Conservation (phyloP, 768 basidiomycete species). For the Pholiota molesta region DNA sequence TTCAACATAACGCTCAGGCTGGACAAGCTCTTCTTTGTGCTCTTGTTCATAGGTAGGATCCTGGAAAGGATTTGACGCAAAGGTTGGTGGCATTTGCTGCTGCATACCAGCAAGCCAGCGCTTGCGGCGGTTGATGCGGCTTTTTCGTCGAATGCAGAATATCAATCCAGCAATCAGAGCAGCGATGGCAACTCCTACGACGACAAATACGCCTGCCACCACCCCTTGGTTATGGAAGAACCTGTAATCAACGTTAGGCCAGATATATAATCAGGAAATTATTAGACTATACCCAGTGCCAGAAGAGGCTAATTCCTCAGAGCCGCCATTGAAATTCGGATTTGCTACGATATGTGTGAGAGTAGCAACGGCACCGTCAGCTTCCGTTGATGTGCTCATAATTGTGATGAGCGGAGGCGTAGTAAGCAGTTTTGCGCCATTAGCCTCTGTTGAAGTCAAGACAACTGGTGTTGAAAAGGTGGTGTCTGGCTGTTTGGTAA, state of each 20-base stretch:
- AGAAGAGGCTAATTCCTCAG: constrained; percentile 8
- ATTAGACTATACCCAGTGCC: constrained; percentile 15
- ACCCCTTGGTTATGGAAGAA: constrained; percentile 71
- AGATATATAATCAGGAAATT: background rate
- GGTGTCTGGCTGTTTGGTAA: constrained; percentile 20
- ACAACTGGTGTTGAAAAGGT: constrained; percentile 39
- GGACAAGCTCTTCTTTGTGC: constrained; percentile 15
- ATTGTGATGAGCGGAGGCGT: constrained; percentile 52
- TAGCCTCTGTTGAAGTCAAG: constrained; percentile 40
- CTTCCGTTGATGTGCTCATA: constrained; percentile 45
- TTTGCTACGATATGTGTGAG: constrained; percentile 58
- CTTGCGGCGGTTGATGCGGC: constrained; percentile 36
- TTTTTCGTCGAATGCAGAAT: constrained; percentile 46
- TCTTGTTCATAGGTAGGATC: constrained; percentile 16
- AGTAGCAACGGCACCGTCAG: constrained; percentile 48
- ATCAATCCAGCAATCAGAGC: constrained; percentile 47
- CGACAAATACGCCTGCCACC: constrained; percentile 75
- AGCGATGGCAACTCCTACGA: constrained; percentile 58
- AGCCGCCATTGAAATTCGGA: constrained; percentile 24
- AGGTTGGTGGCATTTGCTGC: constrained; percentile 31
- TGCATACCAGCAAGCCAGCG: constrained; percentile 41
- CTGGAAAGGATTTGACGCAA: constrained; percentile 39
- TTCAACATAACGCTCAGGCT: constrained; percentile 20
- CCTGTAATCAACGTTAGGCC: constrained; percentile 29
- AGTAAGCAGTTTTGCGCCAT: constrained; percentile 41